Base-by-base conservation (phyloP, 2,329 filamentous ascomycete species). In the Aspergillus sp. region DNA sequence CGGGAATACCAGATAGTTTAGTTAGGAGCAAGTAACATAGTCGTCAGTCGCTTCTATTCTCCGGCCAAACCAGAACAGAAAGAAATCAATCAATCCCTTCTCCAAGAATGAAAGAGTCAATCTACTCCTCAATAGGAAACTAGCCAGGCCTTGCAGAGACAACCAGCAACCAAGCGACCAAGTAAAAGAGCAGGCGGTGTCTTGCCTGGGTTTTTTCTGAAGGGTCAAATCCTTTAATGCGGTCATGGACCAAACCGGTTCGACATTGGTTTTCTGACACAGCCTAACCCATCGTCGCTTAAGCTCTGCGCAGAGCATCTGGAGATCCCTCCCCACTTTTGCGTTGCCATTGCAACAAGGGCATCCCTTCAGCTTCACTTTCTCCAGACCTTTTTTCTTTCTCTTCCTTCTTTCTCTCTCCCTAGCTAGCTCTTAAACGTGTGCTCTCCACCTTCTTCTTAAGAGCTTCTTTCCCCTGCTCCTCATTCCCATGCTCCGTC, bases 331-430 rank as follows among this genome's bases (percentile, higher is more conserved):
- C 74, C 72, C 73, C 73, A 75, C 74, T 74, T 66, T 66, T 70
- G 66, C 73, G 74, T 76, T 75, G 73, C 73, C 73, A 75, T 76
- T 75, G 74, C 73, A 76, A 76, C 74, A 76, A 74, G 70, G 66
- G 66, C 72, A 74, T 74, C 73, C 73, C 70, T 73, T 74, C 72
- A 74, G 72, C 73, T 75, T 76, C 74, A 73, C 68, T 70, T 69
- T 74, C 70, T 70, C 71, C 68, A 67, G 65, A 63, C 62, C 65
- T 65, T 67, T 69, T 36, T 63, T 59, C 57, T 64, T 62, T 67
- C 65, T 70, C 57, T 64, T 65, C 57, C 63, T 68, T 61, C 59
- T 60, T 55, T 67, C 66, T 66, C 58, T 45, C 60, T 36, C 32
- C 32, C 32, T 36, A 36, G 32, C 57, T 51, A 57, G 51, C 61